Evolutionary conservation across 768 basidiomycete species (phyloP), one percentile per base, ranked within the genome.

Genomic region (Leccinum sublutescens): DNA sequence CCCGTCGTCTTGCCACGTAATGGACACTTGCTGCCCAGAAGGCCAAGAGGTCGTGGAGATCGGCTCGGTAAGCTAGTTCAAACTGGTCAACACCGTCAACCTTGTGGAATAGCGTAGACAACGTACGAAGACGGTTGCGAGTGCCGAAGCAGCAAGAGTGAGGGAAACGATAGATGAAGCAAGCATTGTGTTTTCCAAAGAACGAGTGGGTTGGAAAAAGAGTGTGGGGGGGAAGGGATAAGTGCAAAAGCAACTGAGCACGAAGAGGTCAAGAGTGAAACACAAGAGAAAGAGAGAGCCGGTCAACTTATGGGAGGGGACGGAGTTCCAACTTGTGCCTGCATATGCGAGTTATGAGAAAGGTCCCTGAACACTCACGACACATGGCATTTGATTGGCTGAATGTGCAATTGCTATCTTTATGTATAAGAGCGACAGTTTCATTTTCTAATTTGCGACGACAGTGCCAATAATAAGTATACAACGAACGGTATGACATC

Each of bases 1-100:
- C 54, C 78, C 77, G 57, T 80, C 76, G 49, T 91, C 89, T 60
- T 79, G 68, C 90, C 90, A 93, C 38, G 58, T 69, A 54, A 92
- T 67, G 12, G 77, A 79, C 14, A 77, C 75, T 10, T 61, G 56
- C 62, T 83, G 74, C 5, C 87, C 87, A 56, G 76, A 86, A 15
- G 78, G 64, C 65, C 80, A 82, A 7, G 66, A 74, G 11, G 82
- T 78, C 0, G 75, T 40, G 9, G 76, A 71, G 15, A 80, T 74
- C 3, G 90, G 90, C 2, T 68, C 55, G 14, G 87, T 92, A 14
- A 85, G 72, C 89, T 91, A 58, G 17, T 52, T 54, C 19, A 43
- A 47, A 9, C 43, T 45, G 19, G 48, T 64, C 49, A 58, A 57
- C 45, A 12, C 23, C n/a, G 55, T 23, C 50, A 51, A 9, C 51